Evolutionary conservation across 2,329 filamentous ascomycete genomes (phyloP).

Genomic region (Alternaria tenuissima): DNA sequence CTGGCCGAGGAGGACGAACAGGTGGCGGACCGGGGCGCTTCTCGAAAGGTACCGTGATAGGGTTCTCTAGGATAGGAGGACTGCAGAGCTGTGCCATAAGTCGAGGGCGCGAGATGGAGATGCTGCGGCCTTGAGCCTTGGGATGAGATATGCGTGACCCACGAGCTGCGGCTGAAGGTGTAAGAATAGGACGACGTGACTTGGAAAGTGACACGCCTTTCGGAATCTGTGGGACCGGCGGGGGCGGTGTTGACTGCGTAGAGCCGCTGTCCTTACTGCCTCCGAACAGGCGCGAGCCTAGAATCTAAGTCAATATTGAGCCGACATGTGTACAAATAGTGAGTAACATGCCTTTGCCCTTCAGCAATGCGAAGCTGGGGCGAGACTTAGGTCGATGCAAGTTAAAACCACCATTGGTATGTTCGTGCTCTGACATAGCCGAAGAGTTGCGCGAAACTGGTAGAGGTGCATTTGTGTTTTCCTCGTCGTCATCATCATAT

Average conservation of each 20-base stretch:
- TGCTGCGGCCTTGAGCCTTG: background rate
- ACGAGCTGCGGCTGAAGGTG: slow-evolving; percentile 6
- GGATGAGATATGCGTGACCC: slow-evolving; percentile 8
- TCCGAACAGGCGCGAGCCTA: slow-evolving; percentile 30
- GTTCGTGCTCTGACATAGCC: background rate
- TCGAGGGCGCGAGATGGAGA: slow-evolving; percentile 26
- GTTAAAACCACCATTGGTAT: background rate
- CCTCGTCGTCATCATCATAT: background rate
- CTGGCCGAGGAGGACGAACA: slow-evolving; percentile 24
- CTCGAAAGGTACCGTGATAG: slow-evolving; percentile 17
- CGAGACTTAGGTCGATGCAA: slow-evolving; percentile 10
- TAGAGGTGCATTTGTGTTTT: background rate
- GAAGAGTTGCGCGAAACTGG: background rate
- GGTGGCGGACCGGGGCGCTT: slow-evolving; percentile 25
- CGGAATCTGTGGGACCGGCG: slow-evolving; percentile 26
- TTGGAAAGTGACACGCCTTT: slow-evolving; percentile 6
- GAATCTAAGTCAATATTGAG: background rate
- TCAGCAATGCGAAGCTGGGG: slow-evolving; percentile 1
- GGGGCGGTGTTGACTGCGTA: slow-evolving; percentile 20
- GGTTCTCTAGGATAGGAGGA: slow-evolving; percentile 7
- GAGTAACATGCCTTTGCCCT: background rate
- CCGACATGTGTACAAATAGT: background rate
- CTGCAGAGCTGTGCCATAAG: slow-evolving; percentile 12
- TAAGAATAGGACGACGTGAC: slow-evolving; percentile 4
- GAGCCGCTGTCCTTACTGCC: background rate